Percentiles rank a stretch among this genome's conserved stretches.
Conservation (phyloP, 257 asterid species). For the Primulina tabacum region DNA sequence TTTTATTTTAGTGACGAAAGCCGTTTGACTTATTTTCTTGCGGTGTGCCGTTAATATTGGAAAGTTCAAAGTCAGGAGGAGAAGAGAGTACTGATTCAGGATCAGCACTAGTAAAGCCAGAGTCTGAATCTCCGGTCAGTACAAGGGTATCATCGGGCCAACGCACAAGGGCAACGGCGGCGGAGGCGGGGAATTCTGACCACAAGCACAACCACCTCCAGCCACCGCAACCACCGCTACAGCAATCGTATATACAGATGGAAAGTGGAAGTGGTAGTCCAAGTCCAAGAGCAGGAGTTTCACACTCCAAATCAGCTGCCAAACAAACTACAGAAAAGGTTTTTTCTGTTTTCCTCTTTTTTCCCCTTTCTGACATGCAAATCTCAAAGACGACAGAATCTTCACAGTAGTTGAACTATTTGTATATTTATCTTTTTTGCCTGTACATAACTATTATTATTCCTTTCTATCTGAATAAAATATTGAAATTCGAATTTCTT, state of each 20-base stretch:
- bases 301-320: conserved; percentile 36
- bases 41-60: conserved; percentile 34
- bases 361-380: conserved; percentile 40
- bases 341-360: not conserved
- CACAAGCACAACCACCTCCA: conserved; percentile 35
- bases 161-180: conserved; percentile 20
- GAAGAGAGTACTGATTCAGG: conserved; percentile 74
- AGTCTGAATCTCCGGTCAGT: conserved; percentile 53
- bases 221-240: conserved; percentile 36
- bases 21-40: conserved; percentile 34
- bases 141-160: conserved; percentile 35
- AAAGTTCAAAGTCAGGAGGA: conserved; percentile 79
- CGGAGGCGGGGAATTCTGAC: conserved; percentile 12
- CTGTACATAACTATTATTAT: not conserved
- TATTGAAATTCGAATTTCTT: not conserved
- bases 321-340: conserved; percentile 66
- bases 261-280: conserved; percentile 43
- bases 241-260: not conserved
- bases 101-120: conserved; percentile 59
- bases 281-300: conserved; percentile 33
- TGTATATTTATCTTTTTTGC: conserved; percentile 8
- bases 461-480: conserved; percentile 11
- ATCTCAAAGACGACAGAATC: conserved; percentile 41
- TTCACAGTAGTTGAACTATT: conserved; percentile 40
- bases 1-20: conserved; percentile 31